phyloP scores from a whole-genome alignment of 2,329 filamentous ascomycete species.

The Aspergillus quadrilineatus region DNA sequence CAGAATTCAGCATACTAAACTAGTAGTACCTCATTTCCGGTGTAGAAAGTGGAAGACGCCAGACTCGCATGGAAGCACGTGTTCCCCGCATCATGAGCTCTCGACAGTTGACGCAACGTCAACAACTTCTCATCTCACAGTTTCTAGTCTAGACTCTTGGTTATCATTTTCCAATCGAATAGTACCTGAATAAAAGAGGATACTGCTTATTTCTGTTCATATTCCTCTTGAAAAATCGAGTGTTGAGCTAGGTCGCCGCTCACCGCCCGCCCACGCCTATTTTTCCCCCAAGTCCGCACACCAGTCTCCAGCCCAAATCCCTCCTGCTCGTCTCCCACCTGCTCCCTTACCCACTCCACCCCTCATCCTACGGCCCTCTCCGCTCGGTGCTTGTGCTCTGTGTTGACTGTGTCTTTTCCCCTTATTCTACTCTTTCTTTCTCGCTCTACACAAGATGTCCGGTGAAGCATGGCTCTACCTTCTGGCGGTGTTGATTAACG shows the following conservation, averaged over 20 bases:
- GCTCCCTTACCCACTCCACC: conserved; percentile 9
- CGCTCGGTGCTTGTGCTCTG: conserved; percentile 10
- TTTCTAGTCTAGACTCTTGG: neutral
- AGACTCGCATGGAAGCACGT: conserved; percentile 23
- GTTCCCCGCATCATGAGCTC: conserved; percentile 19
- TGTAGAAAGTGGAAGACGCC: conserved; percentile 12
- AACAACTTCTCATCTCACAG: neutral
- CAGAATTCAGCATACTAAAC: neutral
- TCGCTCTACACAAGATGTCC: conserved; percentile 66
- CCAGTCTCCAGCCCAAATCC: neutral
- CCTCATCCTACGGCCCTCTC: conserved; percentile 17
- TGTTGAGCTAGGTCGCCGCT: conserved; percentile 4
- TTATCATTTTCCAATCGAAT: neutral
- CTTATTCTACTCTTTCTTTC: conserved; percentile 11
- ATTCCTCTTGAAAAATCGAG: neutral
- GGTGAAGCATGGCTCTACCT: conserved; percentile 98
- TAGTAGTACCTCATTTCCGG: neutral
- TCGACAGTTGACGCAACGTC: neutral
- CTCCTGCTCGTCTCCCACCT: conserved; percentile 19
- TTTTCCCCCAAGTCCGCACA: conserved; percentile 18
- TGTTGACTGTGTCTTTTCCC: conserved; percentile 8
- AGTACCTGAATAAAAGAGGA: neutral
- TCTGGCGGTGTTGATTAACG: conserved; percentile 96
- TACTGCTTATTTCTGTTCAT: neutral
- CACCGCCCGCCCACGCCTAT: conserved; percentile 18